A percentile compares a stretch with the other conserved stretches of the same genome.
These are phyloP conservation scores for Plenodomus biglobosus DNA, from an alignment of 2,329 filamentous ascomycete species.

Conservation along the genomic window DNA sequence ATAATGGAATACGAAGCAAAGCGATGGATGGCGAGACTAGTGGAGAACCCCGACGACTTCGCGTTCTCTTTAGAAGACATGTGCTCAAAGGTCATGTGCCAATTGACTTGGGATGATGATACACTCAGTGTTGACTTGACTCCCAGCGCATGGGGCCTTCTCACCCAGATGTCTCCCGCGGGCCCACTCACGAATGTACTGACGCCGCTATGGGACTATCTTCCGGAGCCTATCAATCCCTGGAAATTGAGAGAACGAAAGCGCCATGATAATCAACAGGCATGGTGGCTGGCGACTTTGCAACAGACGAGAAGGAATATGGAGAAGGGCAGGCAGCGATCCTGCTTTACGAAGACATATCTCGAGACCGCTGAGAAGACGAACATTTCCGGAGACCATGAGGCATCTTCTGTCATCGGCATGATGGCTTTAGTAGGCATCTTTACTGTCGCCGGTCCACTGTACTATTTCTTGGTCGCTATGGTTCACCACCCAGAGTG, in stretches of 20 bases:
- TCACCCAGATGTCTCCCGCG: conserved; percentile 61
- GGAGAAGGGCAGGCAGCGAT: conserved; percentile 36
- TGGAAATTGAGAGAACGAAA: conserved; percentile 58
- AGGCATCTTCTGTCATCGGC: conserved; percentile 44
- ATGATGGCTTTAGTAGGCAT: conserved; percentile 46
- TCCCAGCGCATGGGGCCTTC: conserved; percentile 57
- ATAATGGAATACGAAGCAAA: conserved; percentile 58
- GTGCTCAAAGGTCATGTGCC: conserved; percentile 60
- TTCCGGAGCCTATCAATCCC: conserved; percentile 54
- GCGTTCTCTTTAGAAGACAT: conserved; percentile 57
- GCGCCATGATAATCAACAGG: conserved; percentile 56
- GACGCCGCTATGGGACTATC: conserved; percentile 55
- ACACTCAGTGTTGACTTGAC: conserved; percentile 53
- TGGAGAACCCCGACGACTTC: conserved; percentile 56
- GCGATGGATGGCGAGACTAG: conserved; percentile 54
- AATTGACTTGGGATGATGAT: conserved; percentile 57
- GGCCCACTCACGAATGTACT: conserved; percentile 60
- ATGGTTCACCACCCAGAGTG: conserved; percentile 44
- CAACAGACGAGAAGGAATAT: conserved; percentile 38
- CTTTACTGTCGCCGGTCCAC: conserved; percentile 42
- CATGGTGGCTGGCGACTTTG: conserved; percentile 56
- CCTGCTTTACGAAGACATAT: conserved; percentile 38
- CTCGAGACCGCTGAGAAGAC: conserved; percentile 46
- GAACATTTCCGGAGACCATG: conserved; percentile 42
- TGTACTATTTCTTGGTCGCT: conserved; percentile 43